Conservation (phyloP, 306 rosid species). For the Quercus parvula region DNA sequence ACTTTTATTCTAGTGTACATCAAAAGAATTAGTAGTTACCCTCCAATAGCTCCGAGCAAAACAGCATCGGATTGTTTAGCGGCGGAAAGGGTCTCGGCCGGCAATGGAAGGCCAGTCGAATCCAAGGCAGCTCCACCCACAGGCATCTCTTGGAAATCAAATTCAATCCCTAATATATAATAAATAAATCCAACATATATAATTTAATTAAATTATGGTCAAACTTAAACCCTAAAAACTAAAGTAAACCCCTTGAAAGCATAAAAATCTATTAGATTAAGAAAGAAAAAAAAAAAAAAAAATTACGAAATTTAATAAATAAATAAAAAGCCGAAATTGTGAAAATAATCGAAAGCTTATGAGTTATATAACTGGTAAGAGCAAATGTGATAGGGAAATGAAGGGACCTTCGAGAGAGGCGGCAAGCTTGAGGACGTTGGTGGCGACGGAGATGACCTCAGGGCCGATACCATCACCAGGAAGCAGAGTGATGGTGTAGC, state of each 20-base stretch:
- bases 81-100: conserved; percentile 64
- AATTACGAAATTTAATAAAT: too few relatives aligned
- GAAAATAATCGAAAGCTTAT: too few relatives aligned
- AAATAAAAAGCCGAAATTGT: too few relatives aligned
- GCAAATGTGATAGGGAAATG: background rate
- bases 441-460: conserved; percentile 79
- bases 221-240: background rate
- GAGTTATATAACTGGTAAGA: background rate
- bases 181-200: too few relatives aligned
- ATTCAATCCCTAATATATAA: conserved; percentile 52
- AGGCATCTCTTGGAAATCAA: conserved; percentile 62
- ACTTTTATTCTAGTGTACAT: too few relatives aligned
- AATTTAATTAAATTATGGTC: too few relatives aligned
- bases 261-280: too few relatives aligned
- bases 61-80: conserved; percentile 80
- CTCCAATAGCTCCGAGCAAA: conserved; percentile 91
- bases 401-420: conserved; percentile 66
- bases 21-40: conserved; percentile 30
- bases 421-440: conserved; percentile 61
- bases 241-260: too few relatives aligned
- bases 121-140: conserved; percentile 93
- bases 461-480: conserved; percentile 98
- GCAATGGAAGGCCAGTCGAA: conserved; percentile 78
- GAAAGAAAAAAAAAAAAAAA: too few relatives aligned
- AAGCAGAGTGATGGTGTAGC: conserved; percentile 68